Evolutionary conservation across 1,284 basidiomycete genomes (phyloP), one percentile per base, ranked within the genome.

Genomic region (Kwoniella shivajii): DNA sequence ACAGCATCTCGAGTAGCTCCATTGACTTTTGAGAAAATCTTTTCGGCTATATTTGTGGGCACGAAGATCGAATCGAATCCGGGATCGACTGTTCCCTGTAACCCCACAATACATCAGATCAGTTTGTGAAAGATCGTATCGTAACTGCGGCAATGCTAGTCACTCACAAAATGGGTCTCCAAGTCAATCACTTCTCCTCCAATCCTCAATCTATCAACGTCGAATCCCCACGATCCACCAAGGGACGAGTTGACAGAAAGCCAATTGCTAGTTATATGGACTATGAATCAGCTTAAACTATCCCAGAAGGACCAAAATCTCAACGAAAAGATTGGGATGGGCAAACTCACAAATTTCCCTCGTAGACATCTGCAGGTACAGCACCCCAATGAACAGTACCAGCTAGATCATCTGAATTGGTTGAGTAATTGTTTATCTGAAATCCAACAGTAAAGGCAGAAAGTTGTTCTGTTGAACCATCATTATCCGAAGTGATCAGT

Each of bases 341-440:
- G 31, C 2, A 11, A 10, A 57, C 75, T 63, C 43, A 78, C 74
- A 78, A 77, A 31, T 64, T 51, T 4, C 75, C 75, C 1, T 57
- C 49, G 48, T 68, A 74, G 0, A 60, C 52, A 3, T 38, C 52
- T 1, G 34, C n/a, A 0, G 72, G 73, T 20, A 66, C 71, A 9
- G 66, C 76, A 6, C 76, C 76, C 74, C 75, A 78, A 55, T 76
- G 72, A 1, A 77, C 50, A 0, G 43, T 61, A 0, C 76, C 76
- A 0, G 71, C 72, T 18, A 56, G 45, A 2, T 48, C 57, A 10
- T 47, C 34, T 3, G 48, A 33, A 14, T 50, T 38, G 3, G 33
- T 31, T 1, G 58, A 33, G 37, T 59, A 65, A 10, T 48, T 51
- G 9, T 39, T 46, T n/a, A 73, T 64, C 48, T 74, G 69, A 48